Conservation (phyloP, 352 stramenopile genomes). For the Phytopythium oedochilum region DNA sequence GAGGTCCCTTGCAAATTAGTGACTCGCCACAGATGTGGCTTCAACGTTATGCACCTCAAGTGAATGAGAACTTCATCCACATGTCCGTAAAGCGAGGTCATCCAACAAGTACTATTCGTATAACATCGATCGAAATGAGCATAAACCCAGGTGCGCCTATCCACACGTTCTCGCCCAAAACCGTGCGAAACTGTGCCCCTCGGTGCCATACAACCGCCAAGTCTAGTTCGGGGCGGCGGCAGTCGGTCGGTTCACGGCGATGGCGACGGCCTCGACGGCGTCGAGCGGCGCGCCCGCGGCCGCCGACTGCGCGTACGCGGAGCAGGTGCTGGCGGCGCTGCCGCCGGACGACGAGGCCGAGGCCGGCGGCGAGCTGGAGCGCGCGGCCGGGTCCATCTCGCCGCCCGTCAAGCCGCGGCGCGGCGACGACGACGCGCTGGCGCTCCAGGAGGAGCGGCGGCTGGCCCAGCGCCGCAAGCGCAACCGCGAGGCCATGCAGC, state of each 20-base stretch:
- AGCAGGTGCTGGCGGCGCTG: neutral
- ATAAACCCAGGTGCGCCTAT: neutral
- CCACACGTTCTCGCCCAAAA: neutral
- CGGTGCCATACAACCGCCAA: constrained; percentile 1
- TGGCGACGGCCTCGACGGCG: too few relatives aligned
- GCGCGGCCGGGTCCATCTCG: neutral
- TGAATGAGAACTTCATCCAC: too few relatives aligned
- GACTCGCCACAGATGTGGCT: too few relatives aligned
- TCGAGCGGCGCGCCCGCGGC: neutral
- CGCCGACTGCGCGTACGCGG: neutral
- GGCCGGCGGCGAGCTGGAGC: neutral
- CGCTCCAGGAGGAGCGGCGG: constrained; percentile 12
- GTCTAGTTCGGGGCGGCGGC: too few relatives aligned
- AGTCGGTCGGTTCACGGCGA: too few relatives aligned
- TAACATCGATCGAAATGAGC: too few relatives aligned
- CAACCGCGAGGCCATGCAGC: constrained; percentile 63
- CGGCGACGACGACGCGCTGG: neutral
- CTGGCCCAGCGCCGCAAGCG: constrained; percentile 44
- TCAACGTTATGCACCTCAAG: too few relatives aligned
- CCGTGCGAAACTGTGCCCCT: neutral
- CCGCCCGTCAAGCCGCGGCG: neutral
- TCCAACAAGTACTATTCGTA: too few relatives aligned
- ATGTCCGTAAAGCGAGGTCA: too few relatives aligned
- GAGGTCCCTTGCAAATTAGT: too few relatives aligned
- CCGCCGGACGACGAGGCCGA: neutral